Evolutionary conservation across 1,139 yeast species (phyloP).

Genomic region (Nakaseomyces bracarensis): DNA sequence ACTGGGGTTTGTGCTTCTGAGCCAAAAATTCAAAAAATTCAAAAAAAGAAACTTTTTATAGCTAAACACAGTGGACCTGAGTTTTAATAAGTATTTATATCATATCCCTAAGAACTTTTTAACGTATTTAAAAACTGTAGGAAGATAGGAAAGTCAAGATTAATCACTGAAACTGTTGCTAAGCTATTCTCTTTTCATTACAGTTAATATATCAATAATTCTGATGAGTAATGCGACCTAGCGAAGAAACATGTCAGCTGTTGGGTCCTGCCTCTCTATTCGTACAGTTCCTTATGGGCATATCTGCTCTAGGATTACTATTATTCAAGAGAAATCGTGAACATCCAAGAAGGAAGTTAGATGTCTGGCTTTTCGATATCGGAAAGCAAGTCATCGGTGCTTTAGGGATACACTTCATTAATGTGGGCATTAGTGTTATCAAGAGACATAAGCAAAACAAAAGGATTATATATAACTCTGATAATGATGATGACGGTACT

Average conservation of each 20-base stretch:
- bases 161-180: too few species aligned
- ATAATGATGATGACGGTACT: slow-evolving; percentile 18
- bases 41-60: too few species aligned
- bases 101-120: too few species aligned
- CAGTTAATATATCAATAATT: not conserved
- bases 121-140: too few species aligned
- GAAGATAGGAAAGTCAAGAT: too few species aligned
- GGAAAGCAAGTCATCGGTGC: slow-evolving; percentile 87
- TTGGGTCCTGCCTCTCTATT: slow-evolving; percentile 64
- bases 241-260: slow-evolving; percentile 42
- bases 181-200: not conserved
- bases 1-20: not conserved
- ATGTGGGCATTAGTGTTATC: slow-evolving; percentile 61
- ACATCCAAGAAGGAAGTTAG: slow-evolving; percentile 79
- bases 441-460: slow-evolving; percentile 30
- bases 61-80: too few species aligned
- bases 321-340: slow-evolving; percentile 72
- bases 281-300: slow-evolving; percentile 62
- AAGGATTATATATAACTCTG: not conserved
- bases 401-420: slow-evolving; percentile 70
- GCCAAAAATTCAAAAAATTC: too few species aligned
- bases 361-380: slow-evolving; percentile 84
- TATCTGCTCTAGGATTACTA: slow-evolving; percentile 64
- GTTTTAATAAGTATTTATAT: too few species aligned
- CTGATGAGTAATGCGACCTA: slow-evolving; percentile 1